Evolutionary conservation across 305 asterid species (phyloP).

Genomic region (Solanum hybrid): DNA sequence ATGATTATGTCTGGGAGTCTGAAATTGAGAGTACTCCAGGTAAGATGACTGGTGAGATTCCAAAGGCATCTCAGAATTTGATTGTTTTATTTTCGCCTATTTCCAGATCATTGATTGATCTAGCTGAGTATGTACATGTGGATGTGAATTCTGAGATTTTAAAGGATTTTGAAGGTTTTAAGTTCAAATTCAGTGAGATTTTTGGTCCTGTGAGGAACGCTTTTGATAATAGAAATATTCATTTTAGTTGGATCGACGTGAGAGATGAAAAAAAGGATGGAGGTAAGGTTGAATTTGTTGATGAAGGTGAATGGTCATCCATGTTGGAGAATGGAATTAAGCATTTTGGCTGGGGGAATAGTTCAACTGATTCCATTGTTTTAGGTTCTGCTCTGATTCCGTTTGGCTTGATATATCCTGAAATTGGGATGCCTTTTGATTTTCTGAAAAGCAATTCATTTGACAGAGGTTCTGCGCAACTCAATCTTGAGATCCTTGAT

Average conservation of each 20-base stretch:
- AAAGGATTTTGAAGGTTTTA: slow-evolving; percentile 18
- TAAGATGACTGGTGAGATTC: slow-evolving; percentile 23
- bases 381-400: slow-evolving; percentile 76
- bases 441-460: slow-evolving; percentile 21
- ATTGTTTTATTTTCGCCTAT: slow-evolving; percentile 61
- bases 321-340: slow-evolving; percentile 29
- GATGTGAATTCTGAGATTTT: slow-evolving; percentile 3
- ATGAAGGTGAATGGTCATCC: slow-evolving; percentile 14
- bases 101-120: slow-evolving; percentile 23
- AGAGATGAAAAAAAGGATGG: slow-evolving; percentile 16
- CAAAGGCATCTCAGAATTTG: slow-evolving; percentile 42
- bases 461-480: slow-evolving; percentile 31
- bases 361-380: slow-evolving; percentile 57
- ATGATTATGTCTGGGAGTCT: slow-evolving; percentile 67
- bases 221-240: slow-evolving; percentile 48
- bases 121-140: slow-evolving; percentile 27
- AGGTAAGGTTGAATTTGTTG: slow-evolving; percentile 9
- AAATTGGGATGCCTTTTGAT: slow-evolving; percentile 37
- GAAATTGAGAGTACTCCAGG: slow-evolving; percentile 30
- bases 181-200: slow-evolving; percentile 24
- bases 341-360: slow-evolving; percentile 71
- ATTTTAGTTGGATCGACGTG: slow-evolving; percentile 74
- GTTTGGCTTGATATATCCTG: slow-evolving; percentile 70
- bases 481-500: slow-evolving; percentile 62
- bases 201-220: slow-evolving; percentile 43